phyloP scores from a whole-genome alignment of 257 asterid species.

The Cruciata laevipes region DNA sequence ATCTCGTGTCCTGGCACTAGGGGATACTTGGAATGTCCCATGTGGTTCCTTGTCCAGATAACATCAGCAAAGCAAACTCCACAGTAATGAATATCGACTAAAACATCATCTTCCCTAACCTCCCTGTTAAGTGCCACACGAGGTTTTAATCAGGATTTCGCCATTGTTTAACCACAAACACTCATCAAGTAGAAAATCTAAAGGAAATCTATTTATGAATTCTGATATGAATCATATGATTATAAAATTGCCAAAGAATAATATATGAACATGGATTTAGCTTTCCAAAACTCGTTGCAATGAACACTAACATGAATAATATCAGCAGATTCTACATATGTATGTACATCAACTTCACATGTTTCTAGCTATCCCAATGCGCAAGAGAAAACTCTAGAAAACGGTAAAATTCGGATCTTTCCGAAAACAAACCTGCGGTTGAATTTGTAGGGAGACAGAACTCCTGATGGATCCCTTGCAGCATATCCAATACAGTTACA shows the following conservation, averaged over 20 bases:
- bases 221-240: background rate
- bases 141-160: background rate
- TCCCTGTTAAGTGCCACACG: slow-evolving; percentile 41
- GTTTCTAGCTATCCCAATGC: background rate
- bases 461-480: slow-evolving; percentile 75
- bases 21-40: slow-evolving; percentile 69
- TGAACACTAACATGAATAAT: background rate
- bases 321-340: background rate
- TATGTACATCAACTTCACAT: too few relatives aligned
- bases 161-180: background rate
- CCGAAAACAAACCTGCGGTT: slow-evolving; percentile 49
- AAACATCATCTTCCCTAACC: slow-evolving; percentile 65
- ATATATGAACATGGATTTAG: background rate
- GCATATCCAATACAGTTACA: slow-evolving; percentile 75
- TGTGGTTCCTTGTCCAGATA: slow-evolving; percentile 57
- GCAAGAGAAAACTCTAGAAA: background rate
- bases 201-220: background rate
- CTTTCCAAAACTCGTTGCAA: background rate
- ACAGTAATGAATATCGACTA: slow-evolving; percentile 49
- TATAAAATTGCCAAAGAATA: background rate
- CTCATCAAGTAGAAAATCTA: background rate
- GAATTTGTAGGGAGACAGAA: slow-evolving; percentile 72
- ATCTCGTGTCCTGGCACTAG: slow-evolving; percentile 98
- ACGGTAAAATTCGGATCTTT: background rate
- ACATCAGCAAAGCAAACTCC: slow-evolving; percentile 97